Evolutionary conservation across 169 alveolate species (phyloP).

Genomic region (Eimeria praecox): DNA sequence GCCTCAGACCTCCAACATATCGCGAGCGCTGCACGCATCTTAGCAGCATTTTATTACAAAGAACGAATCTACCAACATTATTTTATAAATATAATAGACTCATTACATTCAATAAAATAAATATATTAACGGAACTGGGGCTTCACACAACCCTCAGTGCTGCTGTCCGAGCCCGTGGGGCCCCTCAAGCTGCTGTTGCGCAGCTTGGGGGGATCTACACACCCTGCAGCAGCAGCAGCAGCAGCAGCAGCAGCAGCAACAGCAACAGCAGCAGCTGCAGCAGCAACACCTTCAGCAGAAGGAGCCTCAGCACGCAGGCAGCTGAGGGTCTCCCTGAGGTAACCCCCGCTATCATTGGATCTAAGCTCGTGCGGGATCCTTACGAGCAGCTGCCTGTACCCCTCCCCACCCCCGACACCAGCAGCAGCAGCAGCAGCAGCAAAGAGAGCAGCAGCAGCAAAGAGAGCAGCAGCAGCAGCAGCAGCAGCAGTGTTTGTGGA

Average conservation of each 20-base stretch:
- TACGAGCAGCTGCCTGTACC: conserved; percentile 17
- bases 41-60: no score
- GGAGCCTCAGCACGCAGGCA: not conserved
- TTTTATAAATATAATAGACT: not conserved
- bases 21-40: not conserved
- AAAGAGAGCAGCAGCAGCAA: not conserved
- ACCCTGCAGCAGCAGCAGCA: not conserved
- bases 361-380: conserved; percentile 31
- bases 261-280: not conserved
- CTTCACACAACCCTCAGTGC: not conserved
- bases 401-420: not conserved
- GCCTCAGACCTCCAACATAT: not conserved
- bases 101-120: not conserved
- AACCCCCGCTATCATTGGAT: conserved; percentile 25
- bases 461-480: not conserved
- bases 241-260: not conserved
- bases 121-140: not conserved
- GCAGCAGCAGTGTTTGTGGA: not conserved
- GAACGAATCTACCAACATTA: not conserved
- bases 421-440: conserved; percentile 18
- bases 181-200: not conserved
- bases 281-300: conserved; percentile 24
- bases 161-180: not conserved
- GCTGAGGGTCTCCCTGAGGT: not conserved
- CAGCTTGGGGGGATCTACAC: not conserved